A percentile compares a stretch with the other conserved stretches of the same genome.
phyloP scores from a whole-genome alignment of 2,329 filamentous ascomycete species.

The Neobulgaria alba region DNA sequence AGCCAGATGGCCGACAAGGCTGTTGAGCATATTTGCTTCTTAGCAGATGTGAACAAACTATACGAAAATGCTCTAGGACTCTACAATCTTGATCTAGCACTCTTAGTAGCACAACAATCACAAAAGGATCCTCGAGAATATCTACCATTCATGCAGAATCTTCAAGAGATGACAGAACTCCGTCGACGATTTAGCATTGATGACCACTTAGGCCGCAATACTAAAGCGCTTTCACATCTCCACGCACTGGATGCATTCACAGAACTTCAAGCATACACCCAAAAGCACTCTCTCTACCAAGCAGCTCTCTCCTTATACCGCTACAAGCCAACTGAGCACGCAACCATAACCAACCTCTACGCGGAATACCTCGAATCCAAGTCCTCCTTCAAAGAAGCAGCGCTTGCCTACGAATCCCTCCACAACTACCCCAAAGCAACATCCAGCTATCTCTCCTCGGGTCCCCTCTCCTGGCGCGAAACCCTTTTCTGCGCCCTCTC shows the following conservation, averaged over 20 bases:
- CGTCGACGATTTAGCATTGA: slow-evolving; percentile 80
- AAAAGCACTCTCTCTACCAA: slow-evolving; percentile 72
- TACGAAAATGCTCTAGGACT: slow-evolving; percentile 86
- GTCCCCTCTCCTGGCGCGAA: slow-evolving; percentile 76
- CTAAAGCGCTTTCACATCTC: slow-evolving; percentile 72
- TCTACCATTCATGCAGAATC: slow-evolving; percentile 81
- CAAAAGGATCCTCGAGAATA: slow-evolving; percentile 95
- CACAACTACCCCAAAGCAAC: slow-evolving; percentile 65
- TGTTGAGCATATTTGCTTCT: slow-evolving; percentile 94
- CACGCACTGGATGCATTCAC: slow-evolving; percentile 65
- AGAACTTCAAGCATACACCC: slow-evolving; percentile 68
- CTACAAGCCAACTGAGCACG: slow-evolving; percentile 62
- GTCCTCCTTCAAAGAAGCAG: slow-evolving; percentile 78
- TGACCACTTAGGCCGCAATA: slow-evolving; percentile 68
- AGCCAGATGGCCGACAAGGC: slow-evolving; percentile 73
- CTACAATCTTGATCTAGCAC: slow-evolving; percentile 82
- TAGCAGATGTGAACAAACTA: slow-evolving; percentile 84
- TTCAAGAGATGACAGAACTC: slow-evolving; percentile 64
- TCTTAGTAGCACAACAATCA: slow-evolving; percentile 89
- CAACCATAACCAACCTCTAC: slow-evolving; percentile 66
- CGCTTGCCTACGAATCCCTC: slow-evolving; percentile 84
- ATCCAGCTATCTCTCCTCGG: slow-evolving; percentile 73
- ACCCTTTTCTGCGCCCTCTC: slow-evolving; percentile 72
- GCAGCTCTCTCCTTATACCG: slow-evolving; percentile 73
- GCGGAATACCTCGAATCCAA: slow-evolving; percentile 66